Conservation (phyloP, 148 eudicot species). For the Dianthus caryophyllus region DNA sequence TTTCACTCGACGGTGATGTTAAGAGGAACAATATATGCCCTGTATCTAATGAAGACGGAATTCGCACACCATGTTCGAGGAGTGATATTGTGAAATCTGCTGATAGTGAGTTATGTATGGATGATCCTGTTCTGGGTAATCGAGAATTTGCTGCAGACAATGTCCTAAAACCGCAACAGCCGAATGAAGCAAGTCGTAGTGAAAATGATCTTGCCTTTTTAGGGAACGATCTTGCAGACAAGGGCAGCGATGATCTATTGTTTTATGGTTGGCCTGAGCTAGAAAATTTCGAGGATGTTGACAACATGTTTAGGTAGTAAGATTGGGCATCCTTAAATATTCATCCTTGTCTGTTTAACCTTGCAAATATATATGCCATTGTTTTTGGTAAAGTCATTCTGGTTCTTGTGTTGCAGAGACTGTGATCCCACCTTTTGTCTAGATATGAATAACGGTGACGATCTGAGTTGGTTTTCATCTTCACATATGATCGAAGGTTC, state of each 20-base stretch:
- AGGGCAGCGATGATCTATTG: slow-evolving; percentile 57
- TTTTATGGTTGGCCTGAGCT: slow-evolving; percentile 77
- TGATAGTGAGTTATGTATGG: slow-evolving; percentile 9
- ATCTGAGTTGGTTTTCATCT: slow-evolving; percentile 62
- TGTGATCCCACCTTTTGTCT: slow-evolving; percentile 87
- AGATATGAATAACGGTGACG: slow-evolving; percentile 48
- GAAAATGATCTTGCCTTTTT: slow-evolving; percentile 49
- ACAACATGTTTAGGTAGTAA: slow-evolving; percentile 86
- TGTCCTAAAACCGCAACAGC: slow-evolving; percentile 41
- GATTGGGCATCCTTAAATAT: slow-evolving; percentile 6
- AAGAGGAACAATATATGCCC: slow-evolving; percentile 22
- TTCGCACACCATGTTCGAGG: slow-evolving; percentile 28
- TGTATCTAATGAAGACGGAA: slow-evolving; percentile 28
- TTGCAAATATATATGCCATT: background rate
- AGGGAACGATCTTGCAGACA: slow-evolving; percentile 37
- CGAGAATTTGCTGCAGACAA: slow-evolving; percentile 35
- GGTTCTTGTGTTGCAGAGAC: slow-evolving; percentile 39
- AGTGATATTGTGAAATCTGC: slow-evolving; percentile 31
- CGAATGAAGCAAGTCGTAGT: slow-evolving; percentile 39
- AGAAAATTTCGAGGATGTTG: slow-evolving; percentile 88
- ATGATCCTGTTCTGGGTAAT: slow-evolving; percentile 37
- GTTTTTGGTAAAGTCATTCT: background rate
- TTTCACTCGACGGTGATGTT: slow-evolving; percentile 24
- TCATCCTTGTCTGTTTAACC: background rate
- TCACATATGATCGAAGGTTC: slow-evolving; percentile 54